These are phyloP conservation scores for Macrolepiota albuminosa DNA, from an alignment of 768 basidiomycete species.

Conservation along the genomic window DNA sequence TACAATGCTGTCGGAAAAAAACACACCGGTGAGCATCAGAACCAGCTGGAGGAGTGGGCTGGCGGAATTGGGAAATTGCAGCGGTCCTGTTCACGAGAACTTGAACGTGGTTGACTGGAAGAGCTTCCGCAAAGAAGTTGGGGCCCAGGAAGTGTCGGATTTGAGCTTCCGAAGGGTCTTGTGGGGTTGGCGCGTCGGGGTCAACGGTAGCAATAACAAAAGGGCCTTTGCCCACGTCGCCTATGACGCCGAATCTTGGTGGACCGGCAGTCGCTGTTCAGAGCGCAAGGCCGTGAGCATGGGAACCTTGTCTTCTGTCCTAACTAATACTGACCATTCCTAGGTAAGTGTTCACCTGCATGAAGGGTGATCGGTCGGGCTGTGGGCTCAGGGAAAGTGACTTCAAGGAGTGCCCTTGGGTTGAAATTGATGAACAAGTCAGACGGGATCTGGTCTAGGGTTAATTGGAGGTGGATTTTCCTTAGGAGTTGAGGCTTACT, in stretches of 20 bases:
- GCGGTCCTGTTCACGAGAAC: conserved; percentile 32
- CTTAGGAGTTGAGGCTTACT: conserved; percentile 9
- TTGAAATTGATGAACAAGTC: no score
- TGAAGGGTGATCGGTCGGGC: no score
- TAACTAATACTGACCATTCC: no score
- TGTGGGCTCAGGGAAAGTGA: no score
- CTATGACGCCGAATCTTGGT: conserved; percentile 27
- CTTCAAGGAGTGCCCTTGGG: no score
- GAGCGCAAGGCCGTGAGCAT: background rate
- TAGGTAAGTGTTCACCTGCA: no score
- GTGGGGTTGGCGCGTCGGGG: conserved; percentile 50
- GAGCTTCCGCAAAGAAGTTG: conserved; percentile 25
- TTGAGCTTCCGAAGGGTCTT: conserved; percentile 34
- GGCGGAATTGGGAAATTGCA: conserved; percentile 33
- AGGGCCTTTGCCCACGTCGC: conserved; percentile 26
- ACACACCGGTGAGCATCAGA: conserved; percentile 39
- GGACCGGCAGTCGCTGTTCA: conserved; percentile 33
- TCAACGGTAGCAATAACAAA: conserved; percentile 45
- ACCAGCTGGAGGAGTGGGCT: conserved; percentile 40
- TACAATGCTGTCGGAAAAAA: background rate
- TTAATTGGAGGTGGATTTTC: background rate
- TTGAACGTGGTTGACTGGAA: background rate
- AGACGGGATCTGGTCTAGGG: conserved; percentile 24
- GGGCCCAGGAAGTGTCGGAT: conserved; percentile 47
- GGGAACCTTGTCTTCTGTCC: no score